These are phyloP conservation scores for Daedaleopsis sinensis DNA, from an alignment of 768 basidiomycete genomes.

Conservation along the genomic window DNA sequence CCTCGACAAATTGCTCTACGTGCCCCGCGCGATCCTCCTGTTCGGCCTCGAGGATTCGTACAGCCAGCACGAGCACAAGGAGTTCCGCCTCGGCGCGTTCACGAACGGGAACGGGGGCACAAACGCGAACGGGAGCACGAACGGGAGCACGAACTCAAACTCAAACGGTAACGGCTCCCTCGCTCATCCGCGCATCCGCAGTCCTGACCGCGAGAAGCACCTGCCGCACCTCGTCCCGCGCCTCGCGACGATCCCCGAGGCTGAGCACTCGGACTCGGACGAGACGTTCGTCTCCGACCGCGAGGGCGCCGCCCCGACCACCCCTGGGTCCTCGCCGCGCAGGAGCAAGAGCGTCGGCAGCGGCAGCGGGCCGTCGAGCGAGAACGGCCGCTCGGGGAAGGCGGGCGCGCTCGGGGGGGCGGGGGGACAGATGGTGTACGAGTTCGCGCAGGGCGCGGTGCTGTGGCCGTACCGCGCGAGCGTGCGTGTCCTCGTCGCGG, in stretches of 20 bases:
- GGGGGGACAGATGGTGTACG: conserved; percentile 15
- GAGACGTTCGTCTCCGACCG: conserved; percentile 30
- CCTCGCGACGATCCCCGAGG: conserved; percentile 36
- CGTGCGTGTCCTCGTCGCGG: conserved; percentile 18
- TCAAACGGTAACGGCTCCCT: neutral
- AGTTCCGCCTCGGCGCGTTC: neutral
- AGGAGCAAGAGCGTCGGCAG: conserved; percentile 23
- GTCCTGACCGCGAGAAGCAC: conserved; percentile 21
- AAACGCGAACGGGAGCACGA: neutral
- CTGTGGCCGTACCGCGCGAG: conserved; percentile 28
- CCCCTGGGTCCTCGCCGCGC: conserved; percentile 1
- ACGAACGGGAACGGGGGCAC: neutral
- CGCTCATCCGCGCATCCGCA: conserved; percentile 6
- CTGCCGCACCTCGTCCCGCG: conserved; percentile 18
- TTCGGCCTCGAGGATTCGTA: conserved; percentile 11
- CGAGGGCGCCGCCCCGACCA: conserved; percentile 4
- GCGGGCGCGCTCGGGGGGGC: neutral
- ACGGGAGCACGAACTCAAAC: neutral
- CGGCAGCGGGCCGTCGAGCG: conserved; percentile 9
- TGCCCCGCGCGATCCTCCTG: conserved; percentile 3
- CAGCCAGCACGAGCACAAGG: neutral
- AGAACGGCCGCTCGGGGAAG: neutral
- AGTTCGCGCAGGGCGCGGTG: conserved; percentile 17
- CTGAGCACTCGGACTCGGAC: conserved; percentile 29
- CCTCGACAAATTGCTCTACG: conserved; percentile 6